Percentiles rank a stretch among this genome's conserved stretches.
These are phyloP conservation scores for Lichtheimia hyalospora DNA, from an alignment of 371 early-diverging fungal genomes.

Conservation along the genomic window DNA sequence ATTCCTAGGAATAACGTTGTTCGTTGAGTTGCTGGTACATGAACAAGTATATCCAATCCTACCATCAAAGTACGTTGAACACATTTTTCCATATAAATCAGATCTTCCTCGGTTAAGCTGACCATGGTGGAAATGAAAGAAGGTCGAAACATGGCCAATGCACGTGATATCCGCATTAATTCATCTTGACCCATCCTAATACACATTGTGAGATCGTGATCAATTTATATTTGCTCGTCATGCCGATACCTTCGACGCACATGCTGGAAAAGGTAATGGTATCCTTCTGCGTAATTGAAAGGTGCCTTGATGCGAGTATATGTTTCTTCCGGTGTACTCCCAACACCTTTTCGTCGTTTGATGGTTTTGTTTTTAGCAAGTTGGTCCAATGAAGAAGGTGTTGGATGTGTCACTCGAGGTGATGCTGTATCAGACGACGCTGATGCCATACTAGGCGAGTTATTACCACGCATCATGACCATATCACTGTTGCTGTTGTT, in stretches of 20 bases:
- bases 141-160: slow-evolving; percentile 88
- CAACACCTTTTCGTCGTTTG: slow-evolving; percentile 15
- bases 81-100: slow-evolving; percentile 93
- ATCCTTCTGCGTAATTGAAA: slow-evolving; percentile 88
- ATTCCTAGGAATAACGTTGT: slow-evolving; percentile 77
- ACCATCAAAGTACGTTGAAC: slow-evolving; percentile 84
- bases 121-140: slow-evolving; percentile 90
- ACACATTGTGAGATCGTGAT: not conserved
- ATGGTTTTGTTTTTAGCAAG: slow-evolving; percentile 9
- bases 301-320: slow-evolving; percentile 47
- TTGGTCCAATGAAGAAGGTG: not conserved
- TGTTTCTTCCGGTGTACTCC: slow-evolving; percentile 21
- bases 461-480: not conserved
- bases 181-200: slow-evolving; percentile 84
- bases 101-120: slow-evolving; percentile 88
- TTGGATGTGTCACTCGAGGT: not conserved
- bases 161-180: slow-evolving; percentile 85
- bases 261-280: slow-evolving; percentile 78
- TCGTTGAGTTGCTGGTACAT: too few relatives aligned
- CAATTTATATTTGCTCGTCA: too few relatives aligned
- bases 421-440: slow-evolving; percentile 3
- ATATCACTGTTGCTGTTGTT: not conserved
- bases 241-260: slow-evolving; percentile 66
- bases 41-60: not conserved
- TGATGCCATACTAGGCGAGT: slow-evolving; percentile 6